Evolutionary conservation across 2,329 filamentous ascomycete species (phyloP).

Genomic region (Ascomycota sp.): DNA sequence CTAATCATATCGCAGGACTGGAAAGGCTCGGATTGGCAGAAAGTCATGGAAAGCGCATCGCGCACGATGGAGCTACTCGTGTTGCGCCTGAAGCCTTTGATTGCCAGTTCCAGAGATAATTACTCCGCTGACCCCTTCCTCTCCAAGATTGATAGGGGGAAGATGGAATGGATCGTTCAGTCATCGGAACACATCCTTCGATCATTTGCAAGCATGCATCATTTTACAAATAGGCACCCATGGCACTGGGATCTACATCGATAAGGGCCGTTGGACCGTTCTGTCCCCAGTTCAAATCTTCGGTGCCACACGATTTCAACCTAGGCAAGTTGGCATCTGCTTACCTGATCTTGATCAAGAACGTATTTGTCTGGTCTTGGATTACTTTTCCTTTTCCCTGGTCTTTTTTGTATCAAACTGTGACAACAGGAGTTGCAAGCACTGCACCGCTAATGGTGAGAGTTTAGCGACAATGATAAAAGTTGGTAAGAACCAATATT

Average conservation of each 20-base stretch:
- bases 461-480: no score
- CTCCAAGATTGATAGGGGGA: slow-evolving; percentile 15
- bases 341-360: no score
- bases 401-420: no score
- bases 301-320: no score
- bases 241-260: neutral
- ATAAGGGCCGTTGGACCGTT: no score
- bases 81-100: slow-evolving; percentile 13
- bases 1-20: slow-evolving; percentile 13
- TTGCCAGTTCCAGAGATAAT: slow-evolving; percentile 13
- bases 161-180: slow-evolving; percentile 18
- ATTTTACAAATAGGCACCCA: slow-evolving; percentile 10
- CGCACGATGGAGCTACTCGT: slow-evolving; percentile 19
- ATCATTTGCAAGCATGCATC: slow-evolving; percentile 9
- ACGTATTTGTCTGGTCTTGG: no score
- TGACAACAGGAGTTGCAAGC: no score
- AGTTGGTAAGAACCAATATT: no score
- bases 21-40: slow-evolving; percentile 15
- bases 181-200: slow-evolving; percentile 16
- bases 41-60: slow-evolving; percentile 17
- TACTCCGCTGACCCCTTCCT: slow-evolving; percentile 20
- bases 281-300: no score
- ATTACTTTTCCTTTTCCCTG: no score
- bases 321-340: no score
- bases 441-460: no score